These are phyloP conservation scores for Cyphellophora europaea DNA, from an alignment of 2,329 filamentous ascomycete species.

Conservation along the genomic window DNA sequence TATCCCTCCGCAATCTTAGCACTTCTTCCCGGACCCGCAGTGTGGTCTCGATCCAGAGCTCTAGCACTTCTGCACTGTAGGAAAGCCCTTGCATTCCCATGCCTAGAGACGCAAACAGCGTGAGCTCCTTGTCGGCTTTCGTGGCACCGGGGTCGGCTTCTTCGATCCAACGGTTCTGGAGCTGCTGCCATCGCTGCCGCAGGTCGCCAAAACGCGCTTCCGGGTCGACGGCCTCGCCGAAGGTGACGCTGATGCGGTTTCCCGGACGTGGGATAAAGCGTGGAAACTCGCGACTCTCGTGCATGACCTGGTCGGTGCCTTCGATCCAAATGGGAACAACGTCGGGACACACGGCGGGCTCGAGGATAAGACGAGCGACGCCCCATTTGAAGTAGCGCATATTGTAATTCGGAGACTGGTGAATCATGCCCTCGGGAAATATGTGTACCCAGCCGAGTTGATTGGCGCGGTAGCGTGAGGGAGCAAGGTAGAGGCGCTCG, in stretches of 20 bases:
- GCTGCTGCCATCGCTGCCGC: conserved; percentile 60
- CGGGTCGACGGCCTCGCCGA: conserved; percentile 68
- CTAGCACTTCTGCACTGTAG: conserved; percentile 55
- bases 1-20: conserved; percentile 60
- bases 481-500: conserved; percentile 57
- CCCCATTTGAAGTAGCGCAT: conserved; percentile 99
- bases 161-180: conserved; percentile 42
- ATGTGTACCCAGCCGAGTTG: conserved; percentile 83
- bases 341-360: conserved; percentile 77
- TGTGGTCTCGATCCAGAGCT: conserved; percentile 71
- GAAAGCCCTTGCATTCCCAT: neutral
- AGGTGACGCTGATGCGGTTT: conserved; percentile 61
- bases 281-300: conserved; percentile 69
- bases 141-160: conserved; percentile 29
- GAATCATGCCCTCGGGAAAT: conserved; percentile 90
- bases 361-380: conserved; percentile 79
- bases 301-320: conserved; percentile 80
- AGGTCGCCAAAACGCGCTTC: conserved; percentile 71
- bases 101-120: neutral
- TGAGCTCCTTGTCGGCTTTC: conserved; percentile 25
- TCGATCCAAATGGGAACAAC: conserved; percentile 92
- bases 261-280: conserved; percentile 69
- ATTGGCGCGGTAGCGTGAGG: conserved; percentile 60
- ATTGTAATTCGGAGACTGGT: conserved; percentile 61
- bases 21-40: conserved; percentile 69